A percentile compares a stretch with the other conserved stretches of the same genome.
These are phyloP conservation scores for Rhodotorula kratochvilovae DNA, from an alignment of 768 basidiomycete species.

Conservation along the genomic window DNA sequence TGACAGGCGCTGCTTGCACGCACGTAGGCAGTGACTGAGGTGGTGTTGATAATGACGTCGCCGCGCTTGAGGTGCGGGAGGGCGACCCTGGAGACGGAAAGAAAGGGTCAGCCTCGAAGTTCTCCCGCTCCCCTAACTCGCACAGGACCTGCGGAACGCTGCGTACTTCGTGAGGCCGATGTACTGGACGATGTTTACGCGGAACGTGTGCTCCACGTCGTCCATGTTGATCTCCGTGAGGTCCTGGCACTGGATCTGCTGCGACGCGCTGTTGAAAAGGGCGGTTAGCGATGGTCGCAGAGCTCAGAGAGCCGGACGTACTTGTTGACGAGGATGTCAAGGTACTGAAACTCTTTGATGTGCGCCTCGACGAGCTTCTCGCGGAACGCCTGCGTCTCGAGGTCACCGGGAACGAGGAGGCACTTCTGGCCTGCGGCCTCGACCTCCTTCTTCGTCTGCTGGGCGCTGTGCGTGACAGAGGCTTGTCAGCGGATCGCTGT, in stretches of 20 bases:
- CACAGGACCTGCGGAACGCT: background rate
- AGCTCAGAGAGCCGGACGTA: slow-evolving; percentile 51
- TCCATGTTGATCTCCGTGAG: slow-evolving; percentile 50
- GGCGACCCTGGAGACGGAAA: slow-evolving; percentile 43
- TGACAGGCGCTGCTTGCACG: background rate
- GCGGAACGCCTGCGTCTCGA: slow-evolving; percentile 52
- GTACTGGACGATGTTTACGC: slow-evolving; percentile 60
- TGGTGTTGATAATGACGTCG: slow-evolving; percentile 60
- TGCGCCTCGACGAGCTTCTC: slow-evolving; percentile 55
- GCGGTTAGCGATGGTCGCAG: slow-evolving; percentile 29
- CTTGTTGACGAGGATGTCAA: slow-evolving; percentile 62
- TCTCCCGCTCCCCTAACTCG: background rate
- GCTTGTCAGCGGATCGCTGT: background rate
- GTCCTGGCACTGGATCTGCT: slow-evolving; percentile 41
- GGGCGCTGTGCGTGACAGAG: slow-evolving; percentile 44
- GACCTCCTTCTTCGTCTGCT: slow-evolving; percentile 54
- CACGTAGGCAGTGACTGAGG: slow-evolving; percentile 58
- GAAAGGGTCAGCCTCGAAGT: background rate
- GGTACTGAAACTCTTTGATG: slow-evolving; percentile 50
- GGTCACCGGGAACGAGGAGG: slow-evolving; percentile 48
- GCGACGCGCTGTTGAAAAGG: slow-evolving; percentile 15
- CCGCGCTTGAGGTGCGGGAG: slow-evolving; percentile 61
- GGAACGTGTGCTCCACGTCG: slow-evolving; percentile 58
- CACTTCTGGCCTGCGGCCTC: slow-evolving; percentile 51
- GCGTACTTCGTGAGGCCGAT: slow-evolving; percentile 56